Conservation (phyloP, 2,329 filamentous ascomycete genomes). For the Beauveria australis region DNA sequence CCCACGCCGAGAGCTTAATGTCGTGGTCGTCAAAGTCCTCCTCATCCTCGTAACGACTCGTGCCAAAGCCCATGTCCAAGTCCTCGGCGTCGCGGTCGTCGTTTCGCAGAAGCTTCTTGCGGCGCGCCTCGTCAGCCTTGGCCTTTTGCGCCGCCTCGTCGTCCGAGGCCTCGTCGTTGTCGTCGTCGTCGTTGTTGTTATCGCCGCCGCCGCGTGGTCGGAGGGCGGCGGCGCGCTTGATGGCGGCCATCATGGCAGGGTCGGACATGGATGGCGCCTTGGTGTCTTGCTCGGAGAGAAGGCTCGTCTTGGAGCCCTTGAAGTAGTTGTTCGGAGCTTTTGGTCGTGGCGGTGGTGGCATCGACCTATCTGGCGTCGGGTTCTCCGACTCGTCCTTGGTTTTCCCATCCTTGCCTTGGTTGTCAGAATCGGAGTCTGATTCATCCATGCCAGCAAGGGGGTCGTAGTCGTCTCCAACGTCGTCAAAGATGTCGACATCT, state of each 20-base stretch:
- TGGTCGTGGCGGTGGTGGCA: constrained; percentile 39
- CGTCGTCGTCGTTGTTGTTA: constrained; percentile 15
- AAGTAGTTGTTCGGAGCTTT: constrained; percentile 52
- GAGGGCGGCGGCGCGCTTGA: constrained; percentile 73
- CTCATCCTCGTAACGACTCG: constrained; percentile 77
- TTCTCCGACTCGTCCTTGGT: constrained; percentile 17
- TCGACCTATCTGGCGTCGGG: constrained; percentile 21
- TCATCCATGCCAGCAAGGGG: constrained; percentile 51
- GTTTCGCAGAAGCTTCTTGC: constrained; percentile 64
- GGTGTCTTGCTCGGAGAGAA: constrained; percentile 44
- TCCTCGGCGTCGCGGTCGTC: constrained; percentile 79
- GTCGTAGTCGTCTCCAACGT: constrained; percentile 58
- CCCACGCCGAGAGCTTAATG: constrained; percentile 62
- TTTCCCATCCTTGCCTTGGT: constrained; percentile 30
- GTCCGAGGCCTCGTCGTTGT: constrained; percentile 26
- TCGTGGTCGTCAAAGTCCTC: constrained; percentile 67
- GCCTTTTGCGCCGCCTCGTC: constrained; percentile 31
- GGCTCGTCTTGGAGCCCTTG: constrained; percentile 45
- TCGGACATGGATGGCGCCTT: constrained; percentile 56
- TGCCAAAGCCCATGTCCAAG: constrained; percentile 91
- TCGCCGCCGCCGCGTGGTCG: constrained; percentile 36
- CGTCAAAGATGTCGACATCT: constrained; percentile 58
- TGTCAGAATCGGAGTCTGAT: constrained; percentile 37
- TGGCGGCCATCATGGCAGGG: constrained; percentile 70
- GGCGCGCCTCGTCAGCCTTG: constrained; percentile 55